phyloP scores from a whole-genome alignment of 768 basidiomycete species.

The Collybia mongolica region DNA sequence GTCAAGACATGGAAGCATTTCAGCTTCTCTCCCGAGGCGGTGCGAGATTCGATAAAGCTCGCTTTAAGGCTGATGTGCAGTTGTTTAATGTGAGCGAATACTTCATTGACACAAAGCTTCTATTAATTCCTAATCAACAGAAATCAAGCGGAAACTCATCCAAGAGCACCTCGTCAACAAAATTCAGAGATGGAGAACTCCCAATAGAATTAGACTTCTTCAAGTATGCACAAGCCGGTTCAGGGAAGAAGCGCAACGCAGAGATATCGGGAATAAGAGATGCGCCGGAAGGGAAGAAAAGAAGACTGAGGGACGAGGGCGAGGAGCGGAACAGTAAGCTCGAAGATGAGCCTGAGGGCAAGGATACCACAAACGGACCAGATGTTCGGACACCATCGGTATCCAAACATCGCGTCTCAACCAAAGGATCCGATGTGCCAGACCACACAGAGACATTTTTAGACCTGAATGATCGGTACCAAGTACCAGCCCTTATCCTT shows the following conservation, averaged over 20 bases:
- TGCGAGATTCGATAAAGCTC: slow-evolving; percentile 73
- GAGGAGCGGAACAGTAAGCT: slow-evolving; percentile 26
- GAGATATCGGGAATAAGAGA: slow-evolving; percentile 10
- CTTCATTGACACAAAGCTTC: slow-evolving; percentile 2
- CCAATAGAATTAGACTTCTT: slow-evolving; percentile 90
- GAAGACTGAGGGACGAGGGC: slow-evolving; percentile 27
- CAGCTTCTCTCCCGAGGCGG: slow-evolving; percentile 88
- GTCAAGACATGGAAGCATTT: slow-evolving; percentile 74
- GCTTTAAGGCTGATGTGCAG: slow-evolving; percentile 66
- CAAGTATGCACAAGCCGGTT: slow-evolving; percentile 67
- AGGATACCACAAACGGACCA: slow-evolving; percentile 10
- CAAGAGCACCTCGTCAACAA: slow-evolving; percentile 18
- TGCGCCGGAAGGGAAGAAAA: slow-evolving; percentile 28
- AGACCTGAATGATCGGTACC: slow-evolving; percentile 55
- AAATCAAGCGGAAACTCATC: slow-evolving; percentile 9
- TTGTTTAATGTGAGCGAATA: slow-evolving; percentile 59
- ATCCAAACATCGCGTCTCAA: slow-evolving; percentile 59
- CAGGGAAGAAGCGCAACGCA: slow-evolving; percentile 54
- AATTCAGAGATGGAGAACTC: slow-evolving; percentile 41
- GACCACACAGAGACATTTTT: slow-evolving; percentile 55
- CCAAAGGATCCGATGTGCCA: slow-evolving; percentile 75
- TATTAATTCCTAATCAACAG: slow-evolving; percentile 9
- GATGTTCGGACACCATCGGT: slow-evolving; percentile 20
- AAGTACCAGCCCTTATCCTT: slow-evolving; percentile 57
- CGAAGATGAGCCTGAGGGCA: slow-evolving; percentile 18